Evolutionary conservation across 495 filamentous ascomycete species (phyloP), one percentile per base, ranked within the genome.

Genomic region (Xeromyces bisporus): DNA sequence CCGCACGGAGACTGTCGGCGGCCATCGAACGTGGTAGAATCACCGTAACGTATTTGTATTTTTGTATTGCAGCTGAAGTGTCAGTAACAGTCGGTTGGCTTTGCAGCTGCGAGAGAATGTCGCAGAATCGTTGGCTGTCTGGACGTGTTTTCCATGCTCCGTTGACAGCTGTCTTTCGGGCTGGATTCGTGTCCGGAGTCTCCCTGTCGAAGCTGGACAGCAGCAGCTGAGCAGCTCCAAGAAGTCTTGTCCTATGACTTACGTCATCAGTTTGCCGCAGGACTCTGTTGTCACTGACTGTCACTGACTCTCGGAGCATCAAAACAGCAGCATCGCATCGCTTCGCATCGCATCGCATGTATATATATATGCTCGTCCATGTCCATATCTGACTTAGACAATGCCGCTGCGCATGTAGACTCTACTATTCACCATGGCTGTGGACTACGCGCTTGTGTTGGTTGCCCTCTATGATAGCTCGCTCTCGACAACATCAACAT

Each of bases 1-100:
- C 38, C 69, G 73, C 40, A 41, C 54, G 55, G 55, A 50, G 47
- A 56, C 46, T 51, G 49, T 56, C 51, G 52, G 48, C 39, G 45
- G 45, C 41, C 38, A 42, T 60, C 55, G 56, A 59, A 58, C 26
- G 45, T 47, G 45, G 48, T 57, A 43, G 53, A 58, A 60, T 53
- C 48, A 50, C 44, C 41, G 32, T 36, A 42, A 29, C 23, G 24
- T 13, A 18, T 4, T n/a, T n/a, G n/a, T n/a, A n/a, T n/a, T n/a
- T n/a, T n/a, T n/a, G n/a, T n/a, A n/a, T n/a, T n/a, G n/a, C n/a
- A n/a, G n/a, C n/a, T n/a, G n/a, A n/a, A n/a, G n/a, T n/a, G n/a
- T n/a, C n/a, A n/a, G n/a, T n/a, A n/a, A n/a, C n/a, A n/a, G n/a
- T n/a, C n/a, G n/a, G n/a, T n/a, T n/a, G n/a, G n/a, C n/a, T n/a